Percentiles rank a stretch among this genome's conserved stretches.
phyloP scores from a whole-genome alignment of 257 asterid genomes.

The Fraxinus excelsior region DNA sequence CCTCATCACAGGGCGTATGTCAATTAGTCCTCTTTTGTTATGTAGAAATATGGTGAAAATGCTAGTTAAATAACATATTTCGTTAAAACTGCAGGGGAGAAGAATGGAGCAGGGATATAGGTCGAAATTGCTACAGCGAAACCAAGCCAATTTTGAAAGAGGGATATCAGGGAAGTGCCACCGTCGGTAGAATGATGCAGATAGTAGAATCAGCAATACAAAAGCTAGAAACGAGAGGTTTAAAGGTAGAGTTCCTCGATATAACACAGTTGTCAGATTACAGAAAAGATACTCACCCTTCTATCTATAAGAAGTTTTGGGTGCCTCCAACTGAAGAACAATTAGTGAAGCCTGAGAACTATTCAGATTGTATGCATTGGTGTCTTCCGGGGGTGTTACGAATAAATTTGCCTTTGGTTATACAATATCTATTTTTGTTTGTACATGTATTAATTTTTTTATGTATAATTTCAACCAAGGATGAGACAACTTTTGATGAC shows the following conservation, averaged over 20 bases:
- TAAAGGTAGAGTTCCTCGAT: constrained; percentile 31
- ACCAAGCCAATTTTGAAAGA: constrained; percentile 29
- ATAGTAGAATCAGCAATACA: constrained; percentile 28
- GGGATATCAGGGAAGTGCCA: constrained; percentile 30
- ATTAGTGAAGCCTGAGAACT: constrained; percentile 25
- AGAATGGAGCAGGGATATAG: constrained; percentile 35
- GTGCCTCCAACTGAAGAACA: constrained; percentile 24
- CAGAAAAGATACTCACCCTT: constrained; percentile 41
- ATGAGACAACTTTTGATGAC: too few species aligned
- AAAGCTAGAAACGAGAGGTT: constrained; percentile 29
- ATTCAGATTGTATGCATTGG: constrained; percentile 47
- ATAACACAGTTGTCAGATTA: constrained; percentile 43
- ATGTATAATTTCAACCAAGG: too few species aligned
- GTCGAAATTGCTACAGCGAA: constrained; percentile 34
- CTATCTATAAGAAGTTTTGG: constrained; percentile 35
- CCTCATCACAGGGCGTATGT: constrained; percentile 40
- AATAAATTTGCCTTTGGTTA: too few species aligned
- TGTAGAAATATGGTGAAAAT: too few species aligned
- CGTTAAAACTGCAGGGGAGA: constrained; percentile 21
- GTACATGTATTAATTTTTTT: too few species aligned
- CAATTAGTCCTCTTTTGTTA: background rate
- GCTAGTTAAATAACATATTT: background rate
- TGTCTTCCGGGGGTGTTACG: constrained; percentile 38
- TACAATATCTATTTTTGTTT: too few species aligned
- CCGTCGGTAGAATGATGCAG: constrained; percentile 29